Conservation (phyloP, 805 yeast species). For the baker's yeast (Saccharomyces cerevisiae) region DNA sequence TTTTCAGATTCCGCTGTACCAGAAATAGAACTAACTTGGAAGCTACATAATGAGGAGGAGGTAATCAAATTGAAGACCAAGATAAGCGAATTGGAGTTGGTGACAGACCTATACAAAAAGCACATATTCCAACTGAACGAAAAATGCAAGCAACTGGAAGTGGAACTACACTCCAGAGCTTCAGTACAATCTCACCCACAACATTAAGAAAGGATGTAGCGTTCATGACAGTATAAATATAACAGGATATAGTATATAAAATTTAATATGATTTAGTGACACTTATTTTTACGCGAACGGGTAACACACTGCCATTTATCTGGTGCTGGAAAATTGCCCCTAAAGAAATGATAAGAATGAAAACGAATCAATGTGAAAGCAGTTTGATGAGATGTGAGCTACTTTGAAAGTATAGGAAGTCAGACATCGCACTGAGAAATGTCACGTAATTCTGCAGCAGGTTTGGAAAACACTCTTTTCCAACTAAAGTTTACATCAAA, state of each 20-base stretch:
- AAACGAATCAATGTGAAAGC: not conserved
- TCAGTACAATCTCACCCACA: not conserved
- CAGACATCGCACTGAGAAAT: constrained; percentile 5
- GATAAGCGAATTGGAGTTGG: constrained; percentile 80
- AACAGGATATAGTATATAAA: not conserved
- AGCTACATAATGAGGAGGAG: constrained; percentile 24
- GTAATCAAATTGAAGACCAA: constrained; percentile 53
- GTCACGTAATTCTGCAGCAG: constrained; percentile 28
- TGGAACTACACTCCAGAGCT: not conserved
- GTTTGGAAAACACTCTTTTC: constrained; percentile 30
- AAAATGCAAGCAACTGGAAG: constrained; percentile 19
- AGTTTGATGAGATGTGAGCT: not conserved
- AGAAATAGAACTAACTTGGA: constrained; percentile 3
- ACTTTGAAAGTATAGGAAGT: not conserved
- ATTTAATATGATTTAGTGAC: not conserved
- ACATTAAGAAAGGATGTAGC: not conserved
- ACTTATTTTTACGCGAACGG: not conserved
- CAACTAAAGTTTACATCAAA: constrained; percentile 75
- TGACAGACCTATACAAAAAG: constrained; percentile 77
- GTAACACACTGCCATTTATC: not conserved
- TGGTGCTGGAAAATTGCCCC: not conserved
- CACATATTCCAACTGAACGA: constrained; percentile 71
- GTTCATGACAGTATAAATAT: not conserved
- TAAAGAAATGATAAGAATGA: not conserved
- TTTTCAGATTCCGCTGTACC: not conserved